phyloP scores from a whole-genome alignment of 78 protist genomes.

The Bodo saltans region DNA sequence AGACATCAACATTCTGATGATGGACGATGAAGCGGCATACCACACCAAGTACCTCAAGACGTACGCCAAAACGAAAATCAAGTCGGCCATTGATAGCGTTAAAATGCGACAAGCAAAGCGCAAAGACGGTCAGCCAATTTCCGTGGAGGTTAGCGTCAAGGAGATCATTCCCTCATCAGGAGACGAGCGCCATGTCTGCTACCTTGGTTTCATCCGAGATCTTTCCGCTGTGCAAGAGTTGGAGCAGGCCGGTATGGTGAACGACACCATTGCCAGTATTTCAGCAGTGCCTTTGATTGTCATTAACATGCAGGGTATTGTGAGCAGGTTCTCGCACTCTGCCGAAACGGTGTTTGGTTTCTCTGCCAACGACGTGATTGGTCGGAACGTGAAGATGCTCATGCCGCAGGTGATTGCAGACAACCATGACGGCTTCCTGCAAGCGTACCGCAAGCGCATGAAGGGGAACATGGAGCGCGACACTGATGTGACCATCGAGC shows the following conservation, averaged over 20 bases:
- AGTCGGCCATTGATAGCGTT: background rate
- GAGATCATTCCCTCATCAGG: background rate
- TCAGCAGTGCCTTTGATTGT: background rate
- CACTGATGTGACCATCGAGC: background rate
- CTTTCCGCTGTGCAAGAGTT: background rate
- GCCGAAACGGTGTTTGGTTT: background rate
- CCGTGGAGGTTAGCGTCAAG: background rate
- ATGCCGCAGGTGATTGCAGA: conserved; percentile 11
- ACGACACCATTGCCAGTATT: background rate
- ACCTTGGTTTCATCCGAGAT: conserved; percentile 3
- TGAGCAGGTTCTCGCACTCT: background rate
- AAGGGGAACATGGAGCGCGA: too few species aligned
- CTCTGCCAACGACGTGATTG: background rate
- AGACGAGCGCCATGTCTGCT: background rate
- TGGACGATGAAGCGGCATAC: background rate
- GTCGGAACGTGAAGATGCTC: conserved; percentile 21
- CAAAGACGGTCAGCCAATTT: background rate
- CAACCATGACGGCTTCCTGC: background rate
- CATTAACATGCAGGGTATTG: background rate
- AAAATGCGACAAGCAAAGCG: background rate
- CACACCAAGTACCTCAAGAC: conserved; percentile 10
- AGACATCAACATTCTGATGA: conserved; percentile 11
- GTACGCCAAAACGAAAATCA: background rate
- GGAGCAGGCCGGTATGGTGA: background rate
- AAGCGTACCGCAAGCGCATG: background rate